Evolutionary conservation across 2,329 filamentous ascomycete genomes (phyloP).

Genomic region (Apiospora malaysiana): DNA sequence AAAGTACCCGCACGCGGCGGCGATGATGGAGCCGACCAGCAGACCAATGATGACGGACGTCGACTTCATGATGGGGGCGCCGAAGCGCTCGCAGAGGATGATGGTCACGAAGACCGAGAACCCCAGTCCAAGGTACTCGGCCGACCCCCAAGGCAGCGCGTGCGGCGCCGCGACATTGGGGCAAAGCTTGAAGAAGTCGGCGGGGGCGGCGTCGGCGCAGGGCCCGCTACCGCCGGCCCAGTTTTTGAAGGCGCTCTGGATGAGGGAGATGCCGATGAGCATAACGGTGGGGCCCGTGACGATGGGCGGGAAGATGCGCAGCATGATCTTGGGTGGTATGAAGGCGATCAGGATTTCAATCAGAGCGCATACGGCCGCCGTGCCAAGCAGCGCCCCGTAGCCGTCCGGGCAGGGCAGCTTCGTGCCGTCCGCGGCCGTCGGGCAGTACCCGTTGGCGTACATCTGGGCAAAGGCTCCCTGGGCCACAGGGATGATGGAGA

Average conservation of each 20-base stretch:
- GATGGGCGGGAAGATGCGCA: constrained; percentile 79
- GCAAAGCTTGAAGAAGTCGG: constrained; percentile 67
- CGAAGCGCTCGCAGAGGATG: constrained; percentile 80
- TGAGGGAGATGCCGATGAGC: constrained; percentile 76
- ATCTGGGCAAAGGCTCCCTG: constrained; percentile 76
- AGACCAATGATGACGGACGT: constrained; percentile 78
- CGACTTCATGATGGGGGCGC: constrained; percentile 84
- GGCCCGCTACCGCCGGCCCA: constrained; percentile 78
- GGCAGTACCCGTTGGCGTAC: constrained; percentile 76
- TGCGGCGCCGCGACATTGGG: constrained; percentile 72
- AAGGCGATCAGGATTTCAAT: constrained; percentile 79
- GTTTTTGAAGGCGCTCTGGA: constrained; percentile 73
- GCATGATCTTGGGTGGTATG: constrained; percentile 70
- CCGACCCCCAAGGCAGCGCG: constrained; percentile 77
- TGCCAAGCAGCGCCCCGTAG: constrained; percentile 78
- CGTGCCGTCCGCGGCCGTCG: constrained; percentile 64
- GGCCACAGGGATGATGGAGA: constrained; percentile 77
- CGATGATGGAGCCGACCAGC: constrained; percentile 78
- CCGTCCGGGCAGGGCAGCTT: constrained; percentile 75
- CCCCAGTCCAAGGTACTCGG: constrained; percentile 81
- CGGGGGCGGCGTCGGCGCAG: constrained; percentile 55
- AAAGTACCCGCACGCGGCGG: constrained; percentile 79
- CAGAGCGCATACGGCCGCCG: constrained; percentile 67
- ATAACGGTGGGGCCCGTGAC: constrained; percentile 76
- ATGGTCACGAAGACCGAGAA: constrained; percentile 83